Base-by-base conservation (phyloP, 2,329 filamentous ascomycete genomes). In the Talaromyces sp. region DNA sequence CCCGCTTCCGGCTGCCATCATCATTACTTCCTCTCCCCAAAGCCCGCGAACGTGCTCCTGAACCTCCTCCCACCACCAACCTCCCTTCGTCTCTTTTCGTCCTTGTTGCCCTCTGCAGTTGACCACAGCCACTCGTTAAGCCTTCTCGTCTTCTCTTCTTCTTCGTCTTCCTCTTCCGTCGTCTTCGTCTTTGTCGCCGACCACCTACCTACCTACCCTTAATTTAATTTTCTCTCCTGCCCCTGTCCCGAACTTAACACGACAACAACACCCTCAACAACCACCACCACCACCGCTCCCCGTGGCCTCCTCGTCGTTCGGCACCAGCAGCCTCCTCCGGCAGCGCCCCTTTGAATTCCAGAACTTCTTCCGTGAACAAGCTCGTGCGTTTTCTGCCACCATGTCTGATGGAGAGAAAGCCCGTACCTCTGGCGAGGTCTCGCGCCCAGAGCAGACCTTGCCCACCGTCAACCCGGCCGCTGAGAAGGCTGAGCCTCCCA, bases 371-470 rank as follows among this genome's bases (percentile, higher is more conserved):
- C 71, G 74, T 61, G 72, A 77, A 58, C 77, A 78, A 68, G 71
- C 71, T 64, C 72, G 69, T 62, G 65, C 66, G 27, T 67, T 73
- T 62, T 71, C 63, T 34, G 65, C 70, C 63, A 80, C 75, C 65
- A 89, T 89, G 86, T 79, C 81, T 70, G 89, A 84, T 74, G 82
- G 90, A 74, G 90, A 96, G 78, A 97, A 96, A 81, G 88, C 84
- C 69, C 89, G 93, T 74, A 83, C 87, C 70, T 96, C 92, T 54
- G 90, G 90, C 76, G 93, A 96, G 76, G 69, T 73, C 59, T 74
- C 75, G 66, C 72, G 73, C 58, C 62, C 67, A 27, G 75, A 74
- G 64, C 71, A 72, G 54, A 82, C 92, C 62, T 83, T 97, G 73
- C 93, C 93, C 33, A 92, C 89, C 10, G 85, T 91, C 76, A 96